Evolutionary conservation across 129 eudicot genomes (phyloP).

Genomic region (carrot (Daucus carota)): DH1_v3.0 NC_030385.2:39301001-39301500

Average conservation of each 20-base stretch:
- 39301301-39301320: background rate
- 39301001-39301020: background rate
- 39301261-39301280: slow-evolving; percentile 35
- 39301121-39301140: slow-evolving; percentile 74
- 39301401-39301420: slow-evolving; percentile 29
- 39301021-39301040: background rate
- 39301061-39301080: background rate
- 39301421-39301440: slow-evolving; percentile 42
- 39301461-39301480: slow-evolving; percentile 37
- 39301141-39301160: slow-evolving; percentile 54
- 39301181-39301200: slow-evolving; percentile 62
- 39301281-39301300: background rate
- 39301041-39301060: background rate
- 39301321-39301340: background rate
- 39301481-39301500: slow-evolving; percentile 42
- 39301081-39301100: background rate
- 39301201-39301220: slow-evolving; percentile 63
- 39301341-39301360: no score
- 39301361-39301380: no score
- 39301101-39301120: slow-evolving; percentile 28
- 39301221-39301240: slow-evolving; percentile 62
- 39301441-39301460: slow-evolving; percentile 35
- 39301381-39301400: no score
- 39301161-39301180: slow-evolving; percentile 53
- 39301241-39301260: slow-evolving; percentile 71